These are phyloP conservation scores for Pseudogymnoascus sp. DNA, from an alignment of 2,329 filamentous ascomycete species.

Conservation along the genomic window DNA sequence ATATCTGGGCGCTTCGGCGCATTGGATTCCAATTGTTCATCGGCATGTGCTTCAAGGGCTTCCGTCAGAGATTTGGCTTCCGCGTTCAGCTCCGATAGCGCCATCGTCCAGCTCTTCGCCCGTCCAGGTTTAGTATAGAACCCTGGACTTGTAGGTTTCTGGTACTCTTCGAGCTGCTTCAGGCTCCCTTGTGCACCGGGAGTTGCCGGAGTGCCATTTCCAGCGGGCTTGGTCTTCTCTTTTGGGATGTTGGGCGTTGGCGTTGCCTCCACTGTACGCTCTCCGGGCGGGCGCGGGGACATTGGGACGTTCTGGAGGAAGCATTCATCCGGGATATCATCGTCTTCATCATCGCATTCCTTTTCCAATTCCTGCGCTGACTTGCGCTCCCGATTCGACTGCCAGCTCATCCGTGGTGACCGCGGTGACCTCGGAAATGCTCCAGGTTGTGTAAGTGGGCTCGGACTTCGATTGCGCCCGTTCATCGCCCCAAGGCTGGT, in stretches of 20 bases:
- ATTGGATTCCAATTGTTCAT: slow-evolving; percentile 48
- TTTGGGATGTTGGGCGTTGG: slow-evolving; percentile 35
- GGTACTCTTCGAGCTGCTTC: slow-evolving; percentile 36
- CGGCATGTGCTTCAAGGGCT: slow-evolving; percentile 70
- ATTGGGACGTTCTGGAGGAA: slow-evolving; percentile 76
- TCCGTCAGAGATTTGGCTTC: slow-evolving; percentile 70
- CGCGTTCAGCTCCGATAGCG: slow-evolving; percentile 57
- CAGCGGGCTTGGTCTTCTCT: slow-evolving; percentile 27
- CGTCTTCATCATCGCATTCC: slow-evolving; percentile 69
- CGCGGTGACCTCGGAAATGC: slow-evolving; percentile 21
- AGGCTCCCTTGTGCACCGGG: slow-evolving; percentile 52
- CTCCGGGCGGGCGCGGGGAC: slow-evolving; percentile 57
- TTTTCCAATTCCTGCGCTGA: slow-evolving; percentile 62
- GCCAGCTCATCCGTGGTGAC: slow-evolving; percentile 58
- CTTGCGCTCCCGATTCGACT: slow-evolving; percentile 56
- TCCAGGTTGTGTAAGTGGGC: slow-evolving; percentile 18
- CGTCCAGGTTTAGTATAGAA: slow-evolving; percentile 30
- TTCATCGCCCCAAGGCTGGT: slow-evolving; percentile 9
- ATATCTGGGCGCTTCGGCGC: slow-evolving; percentile 21
- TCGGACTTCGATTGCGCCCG: slow-evolving; percentile 24
- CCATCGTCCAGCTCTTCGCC: slow-evolving; percentile 67
- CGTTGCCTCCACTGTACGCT: slow-evolving; percentile 46
- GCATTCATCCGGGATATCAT: slow-evolving; percentile 70
- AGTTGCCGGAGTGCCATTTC: slow-evolving; percentile 55
- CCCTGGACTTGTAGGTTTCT: neutral